phyloP scores from a whole-genome alignment of 306 rosid genomes.

The Vigna radiata region DNA sequence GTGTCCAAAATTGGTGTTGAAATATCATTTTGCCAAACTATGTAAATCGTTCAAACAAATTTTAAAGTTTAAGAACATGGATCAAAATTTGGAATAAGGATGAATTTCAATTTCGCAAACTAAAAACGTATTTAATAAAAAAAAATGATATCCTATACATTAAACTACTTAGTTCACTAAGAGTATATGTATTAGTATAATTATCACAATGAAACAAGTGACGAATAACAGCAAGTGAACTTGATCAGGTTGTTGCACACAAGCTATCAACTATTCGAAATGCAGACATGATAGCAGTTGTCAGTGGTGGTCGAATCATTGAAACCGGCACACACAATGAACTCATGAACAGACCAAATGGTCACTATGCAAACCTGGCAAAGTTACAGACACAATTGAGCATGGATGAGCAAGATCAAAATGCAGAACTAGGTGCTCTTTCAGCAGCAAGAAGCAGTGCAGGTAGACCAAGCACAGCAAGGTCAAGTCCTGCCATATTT shows the following conservation, averaged over 20 bases:
- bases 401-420: conserved; percentile 68
- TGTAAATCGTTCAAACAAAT: too few species aligned
- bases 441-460: conserved; percentile 78
- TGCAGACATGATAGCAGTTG: conserved; percentile 86
- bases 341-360: conserved; percentile 67
- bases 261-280: conserved; percentile 90
- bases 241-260: conserved; percentile 91
- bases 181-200: not conserved
- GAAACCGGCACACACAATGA: conserved; percentile 82
- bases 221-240: not conserved
- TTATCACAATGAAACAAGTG: conserved; percentile 1
- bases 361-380: conserved; percentile 81
- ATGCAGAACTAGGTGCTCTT: conserved; percentile 45
- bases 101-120: too few species aligned
- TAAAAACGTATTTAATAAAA: too few species aligned
- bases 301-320: conserved; percentile 68
- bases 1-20: too few species aligned
- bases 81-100: too few species aligned
- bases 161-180: too few species aligned
- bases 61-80: too few species aligned
- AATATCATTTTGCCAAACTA: too few species aligned
- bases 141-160: too few species aligned
- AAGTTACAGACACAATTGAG: conserved; percentile 80
- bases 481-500: conserved; percentile 75
- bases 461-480: conserved; percentile 68